Base-by-base conservation (phyloP, 1,284 basidiomycete species). In the Cutaneotrichosporon sp. region DNA sequence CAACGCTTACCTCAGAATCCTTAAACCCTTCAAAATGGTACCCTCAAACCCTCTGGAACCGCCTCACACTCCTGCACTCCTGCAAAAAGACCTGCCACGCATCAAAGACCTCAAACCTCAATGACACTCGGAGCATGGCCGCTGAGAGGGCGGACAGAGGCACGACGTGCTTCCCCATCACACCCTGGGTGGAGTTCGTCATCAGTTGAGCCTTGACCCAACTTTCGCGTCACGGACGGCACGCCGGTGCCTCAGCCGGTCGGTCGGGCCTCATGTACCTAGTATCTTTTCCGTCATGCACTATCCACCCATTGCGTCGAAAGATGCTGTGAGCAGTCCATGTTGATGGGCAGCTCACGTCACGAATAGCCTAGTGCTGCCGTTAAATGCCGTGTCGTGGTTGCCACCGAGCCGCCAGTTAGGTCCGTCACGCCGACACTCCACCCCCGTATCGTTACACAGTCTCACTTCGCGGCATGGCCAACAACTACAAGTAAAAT, bases 161-260 rank as follows among this genome's bases (percentile, higher is more conserved):
- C n/a, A n/a, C n/a, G n/a, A n/a, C n/a, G n/a, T n/a, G n/a, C n/a
- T n/a, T n/a, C n/a, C n/a, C n/a, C n/a, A n/a, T n/a, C n/a, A n/a
- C n/a, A n/a, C n/a, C n/a, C n/a, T n/a, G n/a, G n/a, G n/a, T n/a
- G n/a, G n/a, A n/a, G n/a, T n/a, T n/a, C n/a, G n/a, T n/a, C n/a
- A n/a, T n/a, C n/a, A n/a, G n/a, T n/a, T n/a, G n/a, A n/a, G n/a
- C n/a, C n/a, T n/a, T n/a, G n/a, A n/a, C n/a, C 27, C 27, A 6
- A 29, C 27, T 39, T 22, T 39, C 22, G 42, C 42, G 42, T 44
- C 42, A 44, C 42, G 27, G 42, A 27, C 27, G 27, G 42, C 42
- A 44, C 42, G 42, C 42, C 27, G 42, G 42, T 44, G 27, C 42
- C 42, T 44, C 42, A 16, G n/a, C 42, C 26, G 42, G 27, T 11